Conservation (phyloP, 306 rosid genomes). For the Ormosia semicastrata region DNA sequence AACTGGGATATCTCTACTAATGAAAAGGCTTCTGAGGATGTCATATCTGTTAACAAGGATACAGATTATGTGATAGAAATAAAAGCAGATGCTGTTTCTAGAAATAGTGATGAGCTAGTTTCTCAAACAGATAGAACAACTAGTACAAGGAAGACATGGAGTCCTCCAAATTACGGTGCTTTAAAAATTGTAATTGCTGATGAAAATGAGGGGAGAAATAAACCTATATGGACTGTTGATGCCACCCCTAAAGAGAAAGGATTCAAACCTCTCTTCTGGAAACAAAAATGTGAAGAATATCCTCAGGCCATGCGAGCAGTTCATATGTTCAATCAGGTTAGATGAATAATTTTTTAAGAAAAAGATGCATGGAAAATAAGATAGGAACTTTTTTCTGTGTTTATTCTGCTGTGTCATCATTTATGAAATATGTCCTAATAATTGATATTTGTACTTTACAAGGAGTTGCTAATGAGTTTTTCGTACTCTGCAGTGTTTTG, state of each 20-base stretch:
- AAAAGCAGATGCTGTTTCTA: conserved; percentile 45
- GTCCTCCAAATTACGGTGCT: conserved; percentile 58
- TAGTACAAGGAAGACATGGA: conserved; percentile 69
- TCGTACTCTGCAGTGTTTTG: conserved; percentile 44
- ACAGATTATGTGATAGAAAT: conserved; percentile 43
- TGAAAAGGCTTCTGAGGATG: conserved; percentile 46
- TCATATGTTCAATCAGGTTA: conserved; percentile 68
- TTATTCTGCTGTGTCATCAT: background rate
- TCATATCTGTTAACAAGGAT: conserved; percentile 32
- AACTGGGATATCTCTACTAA: conserved; percentile 35
- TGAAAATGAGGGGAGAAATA: conserved; percentile 53
- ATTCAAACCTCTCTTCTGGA: conserved; percentile 64
- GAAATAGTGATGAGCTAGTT: conserved; percentile 56
- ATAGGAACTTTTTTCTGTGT: background rate
- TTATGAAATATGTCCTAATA: background rate
- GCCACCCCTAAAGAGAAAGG: conserved; percentile 85
- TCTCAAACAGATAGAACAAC: conserved; percentile 65
- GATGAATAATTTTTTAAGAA: conserved; percentile 22
- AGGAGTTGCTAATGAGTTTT: conserved; percentile 5
- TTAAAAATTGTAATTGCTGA: conserved; percentile 66
- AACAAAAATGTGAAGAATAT: conserved; percentile 60
- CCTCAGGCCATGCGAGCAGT: conserved; percentile 53
- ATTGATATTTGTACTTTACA: conserved; percentile 10
- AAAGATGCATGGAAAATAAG: conserved; percentile 8
- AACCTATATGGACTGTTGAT: conserved; percentile 31